Evolutionary conservation across 352 stramenopile species (phyloP), one percentile per base, ranked within the genome.

Genomic region (Achlya hypogyna): DNA sequence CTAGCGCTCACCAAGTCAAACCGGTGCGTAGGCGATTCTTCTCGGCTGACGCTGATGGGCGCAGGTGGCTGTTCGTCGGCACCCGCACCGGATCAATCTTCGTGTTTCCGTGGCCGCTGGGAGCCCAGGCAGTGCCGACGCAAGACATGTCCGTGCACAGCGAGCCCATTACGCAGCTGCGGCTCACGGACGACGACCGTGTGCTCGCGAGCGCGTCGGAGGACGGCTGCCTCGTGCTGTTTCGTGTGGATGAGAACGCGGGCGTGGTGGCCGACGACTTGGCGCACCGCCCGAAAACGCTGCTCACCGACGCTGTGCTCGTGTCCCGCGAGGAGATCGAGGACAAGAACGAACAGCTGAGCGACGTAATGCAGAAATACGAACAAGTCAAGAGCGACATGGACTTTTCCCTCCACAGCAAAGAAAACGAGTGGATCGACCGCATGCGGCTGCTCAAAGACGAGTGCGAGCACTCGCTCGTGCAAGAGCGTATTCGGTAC

Each of bases 341-440:
- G 6, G 84, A 94, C 40, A 66, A 75, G 31, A 69, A 73, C 20
- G 49, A 75, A 22, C 43, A 75, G 45, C 42, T 79, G n/a, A 69
- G 27, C 28, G 70, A 75, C 27, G 14, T 91, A 56, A 74, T 86
- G 14, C 83, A 93, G 68, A 73, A 75, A 2, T 82, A 92, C 60
- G 74, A 91, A 9, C 84, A 93, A 70, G 75, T 93, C 9, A 87
- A 90, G 42, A 80, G 83, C 0, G 84, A 95, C 56, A 81, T 92
- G 16, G 86, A 93, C 53, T 95, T 94, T 62, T 79, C 80, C 8
- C 64, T 94, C 25, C 84, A 93, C 32, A 81, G 83, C 16, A 91
- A 95, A 64, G 86, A 95, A 47, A 92, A 89, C 53, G 85, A 93
- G 43, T 95, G 88, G 85, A 87, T 91, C 22, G 87, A 94, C 58